phyloP scores from a whole-genome alignment of 495 filamentous ascomycete genomes.

The Chaetomium fimeti region DNA sequence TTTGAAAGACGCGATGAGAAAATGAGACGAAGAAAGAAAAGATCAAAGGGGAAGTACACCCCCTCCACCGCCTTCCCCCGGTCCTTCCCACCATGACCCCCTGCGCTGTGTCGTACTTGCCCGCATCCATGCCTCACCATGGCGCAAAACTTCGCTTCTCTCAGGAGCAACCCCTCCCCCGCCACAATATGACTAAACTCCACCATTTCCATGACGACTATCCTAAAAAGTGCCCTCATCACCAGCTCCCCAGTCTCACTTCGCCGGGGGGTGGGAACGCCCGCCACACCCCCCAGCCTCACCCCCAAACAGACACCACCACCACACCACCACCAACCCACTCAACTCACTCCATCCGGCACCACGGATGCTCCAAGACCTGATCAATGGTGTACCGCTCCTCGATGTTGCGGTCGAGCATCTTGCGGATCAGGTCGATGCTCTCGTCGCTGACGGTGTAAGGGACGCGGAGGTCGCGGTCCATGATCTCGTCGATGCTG shows the following conservation, averaged over 20 bases:
- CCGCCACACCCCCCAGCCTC: not conserved
- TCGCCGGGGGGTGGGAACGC: not conserved
- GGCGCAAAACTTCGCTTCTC: not conserved
- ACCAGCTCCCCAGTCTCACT: too few species aligned
- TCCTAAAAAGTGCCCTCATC: too few species aligned
- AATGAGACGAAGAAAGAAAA: not conserved
- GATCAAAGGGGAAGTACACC: not conserved
- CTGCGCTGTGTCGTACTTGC: not conserved
- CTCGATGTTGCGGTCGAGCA: slow-evolving; percentile 88
- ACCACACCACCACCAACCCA: not conserved
- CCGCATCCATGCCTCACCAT: not conserved
- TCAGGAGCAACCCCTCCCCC: not conserved
- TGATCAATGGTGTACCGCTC: slow-evolving; percentile 76
- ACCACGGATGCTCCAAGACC: slow-evolving; percentile 86
- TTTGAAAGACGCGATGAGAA: not conserved
- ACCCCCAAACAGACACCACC: not conserved
- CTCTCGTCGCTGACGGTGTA: slow-evolving; percentile 88
- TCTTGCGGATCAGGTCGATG: slow-evolving; percentile 81
- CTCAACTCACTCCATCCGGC: slow-evolving; percentile 29
- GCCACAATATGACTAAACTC: too few species aligned
- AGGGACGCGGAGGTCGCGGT: slow-evolving; percentile 88
- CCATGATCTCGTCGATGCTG: slow-evolving; percentile 98
- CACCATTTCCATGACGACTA: too few species aligned
- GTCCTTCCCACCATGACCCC: not conserved
- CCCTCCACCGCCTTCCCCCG: too few species aligned